Evolutionary conservation across 495 filamentous ascomycete species (phyloP).

Genomic region (Podospora pseudopauciseta): DNA sequence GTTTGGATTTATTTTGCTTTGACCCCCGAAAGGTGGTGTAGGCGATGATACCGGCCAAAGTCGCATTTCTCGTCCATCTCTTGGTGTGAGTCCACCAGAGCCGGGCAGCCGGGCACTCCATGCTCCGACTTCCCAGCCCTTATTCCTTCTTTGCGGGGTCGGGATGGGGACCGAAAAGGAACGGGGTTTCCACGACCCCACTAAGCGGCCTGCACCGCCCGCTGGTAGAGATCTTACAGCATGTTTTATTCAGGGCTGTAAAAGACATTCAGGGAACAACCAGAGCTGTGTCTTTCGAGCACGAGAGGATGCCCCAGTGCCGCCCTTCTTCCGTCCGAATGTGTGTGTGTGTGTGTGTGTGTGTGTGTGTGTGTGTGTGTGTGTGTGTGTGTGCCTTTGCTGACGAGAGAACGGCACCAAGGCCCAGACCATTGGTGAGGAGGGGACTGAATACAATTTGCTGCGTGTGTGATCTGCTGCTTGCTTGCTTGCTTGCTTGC

Average conservation of each 20-base stretch:
- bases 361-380: background rate
- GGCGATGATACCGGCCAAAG: constrained; percentile 8
- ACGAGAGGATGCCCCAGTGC: background rate
- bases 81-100: background rate
- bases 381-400: background rate
- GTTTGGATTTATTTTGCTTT: background rate
- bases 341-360: background rate
- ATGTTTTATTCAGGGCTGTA: background rate
- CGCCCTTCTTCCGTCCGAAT: constrained; percentile 15
- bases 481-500: background rate
- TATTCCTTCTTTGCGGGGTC: background rate
- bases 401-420: background rate
- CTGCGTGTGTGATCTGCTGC: constrained; percentile 3
- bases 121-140: background rate
- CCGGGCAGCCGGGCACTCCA: background rate
- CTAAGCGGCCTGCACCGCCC: background rate
- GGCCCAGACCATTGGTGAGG: constrained; percentile 4
- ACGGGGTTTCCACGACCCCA: background rate
- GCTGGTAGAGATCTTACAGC: background rate
- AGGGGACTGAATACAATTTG: background rate
- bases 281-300: background rate
- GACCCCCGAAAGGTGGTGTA: background rate
- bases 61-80: constrained; percentile 6
- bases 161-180: too few relatives aligned
- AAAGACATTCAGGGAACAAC: constrained; percentile 4